Base-by-base conservation (phyloP, 1,139 yeast species). In the Taphrina deformans region DNA sequence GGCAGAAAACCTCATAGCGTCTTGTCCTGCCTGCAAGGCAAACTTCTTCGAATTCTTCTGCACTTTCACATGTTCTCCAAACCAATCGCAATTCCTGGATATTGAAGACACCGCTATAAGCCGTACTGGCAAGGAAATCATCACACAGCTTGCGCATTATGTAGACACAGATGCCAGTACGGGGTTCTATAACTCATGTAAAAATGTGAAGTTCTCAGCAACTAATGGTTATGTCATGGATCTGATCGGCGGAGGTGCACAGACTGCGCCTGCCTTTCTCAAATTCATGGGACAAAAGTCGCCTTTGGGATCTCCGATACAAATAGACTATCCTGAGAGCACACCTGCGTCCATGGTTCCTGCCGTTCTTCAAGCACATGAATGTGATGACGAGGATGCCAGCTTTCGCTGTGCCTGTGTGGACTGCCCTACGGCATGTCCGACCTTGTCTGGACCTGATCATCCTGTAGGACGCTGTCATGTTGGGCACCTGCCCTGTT, bases 141-240 rank as follows among this genome's bases (percentile, higher is more conserved):
- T 91, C 0, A 81, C 87, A 0, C 96, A 88, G 72, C 75, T 92
- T 51, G 83, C 85, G 56, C 86, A 85, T 71, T 87, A 74, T 71
- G 84, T 89, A 7, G 83, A 83, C 67, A 80, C 84, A 0, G 72
- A 71, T 0, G 83, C 84, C 77, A 96, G 96, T 0, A 73, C 80
- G 0, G 78, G 74, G 1, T 85, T 92, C 72, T 93, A 79, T 73
- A 88, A 91, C 67, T 89, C 96, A 1, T 93, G 99, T 77, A 88
- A 89, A 71, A 85, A 87, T 69, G 88, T 93, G 74, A 91, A 92
- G 76, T 92, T 93, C 74, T 86, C 93, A 2, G 97, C 97, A 4
- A 91, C 98, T 9, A 92, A 92, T 75, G 97, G 98, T 1, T 89
- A 83, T 72, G 98, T 97, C 7, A 91, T 93, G 97, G 98, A 93